Evolutionary conservation across 2,329 filamentous ascomycete species (phyloP).

Genomic region (Didymella lethalis): DNA sequence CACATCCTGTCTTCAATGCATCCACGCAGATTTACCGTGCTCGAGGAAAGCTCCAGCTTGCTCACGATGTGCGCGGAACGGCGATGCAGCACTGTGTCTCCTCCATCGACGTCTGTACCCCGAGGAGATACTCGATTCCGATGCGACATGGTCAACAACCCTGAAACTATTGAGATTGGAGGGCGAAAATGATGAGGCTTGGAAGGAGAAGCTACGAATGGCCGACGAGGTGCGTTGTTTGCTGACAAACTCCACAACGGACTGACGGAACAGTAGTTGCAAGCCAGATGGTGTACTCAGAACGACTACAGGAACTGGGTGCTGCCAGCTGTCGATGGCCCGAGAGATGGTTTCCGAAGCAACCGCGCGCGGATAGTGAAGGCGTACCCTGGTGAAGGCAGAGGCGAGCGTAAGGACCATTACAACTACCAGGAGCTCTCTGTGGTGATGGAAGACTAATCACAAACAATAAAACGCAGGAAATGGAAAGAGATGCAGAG

Average conservation of each 20-base stretch:
- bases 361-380: not conserved
- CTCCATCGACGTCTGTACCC: slow-evolving; percentile 30
- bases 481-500: not conserved
- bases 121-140: slow-evolving; percentile 21
- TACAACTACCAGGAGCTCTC: slow-evolving; percentile 2
- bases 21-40: slow-evolving; percentile 35
- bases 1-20: slow-evolving; percentile 45
- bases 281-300: slow-evolving; percentile 15
- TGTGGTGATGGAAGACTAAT: not conserved
- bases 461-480: not conserved
- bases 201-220: slow-evolving; percentile 26
- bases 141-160: not conserved
- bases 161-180: slow-evolving; percentile 33
- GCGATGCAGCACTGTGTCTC: slow-evolving; percentile 30
- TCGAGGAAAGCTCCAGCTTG: slow-evolving; percentile 40
- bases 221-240: not conserved
- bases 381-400: slow-evolving; percentile 13
- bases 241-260: not conserved
- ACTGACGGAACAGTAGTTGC: no score
- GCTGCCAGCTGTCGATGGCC: slow-evolving; percentile 23
- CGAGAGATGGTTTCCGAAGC: not conserved
- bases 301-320: slow-evolving; percentile 42
- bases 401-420: slow-evolving; percentile 18
- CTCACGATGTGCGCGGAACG: slow-evolving; percentile 37
- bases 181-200: slow-evolving; percentile 24